phyloP scores from a whole-genome alignment of 768 basidiomycete genomes.

The Phaeotremella skinneri region DNA sequence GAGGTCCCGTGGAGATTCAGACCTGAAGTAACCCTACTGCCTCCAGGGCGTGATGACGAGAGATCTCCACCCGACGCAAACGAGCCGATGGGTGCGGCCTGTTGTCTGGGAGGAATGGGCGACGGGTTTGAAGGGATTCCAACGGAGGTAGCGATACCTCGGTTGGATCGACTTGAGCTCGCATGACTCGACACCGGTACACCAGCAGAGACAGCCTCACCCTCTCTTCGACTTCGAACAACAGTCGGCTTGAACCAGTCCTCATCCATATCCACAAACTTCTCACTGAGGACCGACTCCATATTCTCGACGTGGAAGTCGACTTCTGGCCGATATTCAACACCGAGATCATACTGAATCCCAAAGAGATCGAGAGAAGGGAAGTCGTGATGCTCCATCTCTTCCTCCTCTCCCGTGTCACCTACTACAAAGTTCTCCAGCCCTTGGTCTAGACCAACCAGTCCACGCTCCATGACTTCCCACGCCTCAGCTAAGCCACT shows the following conservation, averaged over 20 bases:
- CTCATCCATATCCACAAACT: constrained; percentile 49
- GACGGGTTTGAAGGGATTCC: constrained; percentile 22
- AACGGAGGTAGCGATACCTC: neutral
- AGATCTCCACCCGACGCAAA: constrained; percentile 17
- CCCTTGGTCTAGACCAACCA: constrained; percentile 37
- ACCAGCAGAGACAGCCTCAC: constrained; percentile 3
- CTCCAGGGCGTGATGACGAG: constrained; percentile 7
- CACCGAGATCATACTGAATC: constrained; percentile 29
- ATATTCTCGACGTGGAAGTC: constrained; percentile 48
- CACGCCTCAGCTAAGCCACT: constrained; percentile 42
- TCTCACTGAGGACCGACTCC: constrained; percentile 44
- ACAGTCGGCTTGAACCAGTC: constrained; percentile 51
- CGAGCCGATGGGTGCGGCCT: constrained; percentile 28
- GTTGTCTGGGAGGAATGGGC: constrained; percentile 39
- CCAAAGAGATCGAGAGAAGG: constrained; percentile 39
- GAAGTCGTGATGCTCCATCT: constrained; percentile 23
- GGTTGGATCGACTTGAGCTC: neutral
- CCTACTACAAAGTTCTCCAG: constrained; percentile 22
- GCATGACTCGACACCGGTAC: neutral
- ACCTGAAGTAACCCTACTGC: constrained; percentile 18
- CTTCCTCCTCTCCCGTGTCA: constrained; percentile 14
- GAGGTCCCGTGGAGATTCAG: constrained; percentile 4
- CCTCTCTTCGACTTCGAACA: constrained; percentile 28
- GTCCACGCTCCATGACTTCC: constrained; percentile 47
- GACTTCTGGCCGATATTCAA: constrained; percentile 41